A percentile compares a stretch with the other conserved stretches of the same genome.
phyloP scores from a whole-genome alignment of 139 green algal species.

The Yamagishiella unicocca region DNA sequence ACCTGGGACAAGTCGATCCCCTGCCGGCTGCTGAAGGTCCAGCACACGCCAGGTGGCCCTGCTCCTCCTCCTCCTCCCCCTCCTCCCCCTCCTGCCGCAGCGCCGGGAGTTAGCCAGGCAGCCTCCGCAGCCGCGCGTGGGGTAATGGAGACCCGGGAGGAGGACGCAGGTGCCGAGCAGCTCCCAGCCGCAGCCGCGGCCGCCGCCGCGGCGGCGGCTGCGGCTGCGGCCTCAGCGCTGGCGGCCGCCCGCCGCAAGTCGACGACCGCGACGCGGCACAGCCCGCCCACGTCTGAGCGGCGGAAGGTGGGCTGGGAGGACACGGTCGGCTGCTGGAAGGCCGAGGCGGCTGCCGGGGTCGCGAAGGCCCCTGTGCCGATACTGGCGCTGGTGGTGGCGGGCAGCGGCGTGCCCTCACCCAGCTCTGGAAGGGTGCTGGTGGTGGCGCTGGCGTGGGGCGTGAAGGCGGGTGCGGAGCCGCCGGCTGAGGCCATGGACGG shows the following conservation, averaged over 20 bases:
- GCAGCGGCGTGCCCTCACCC: not conserved
- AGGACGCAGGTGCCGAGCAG: too few relatives aligned
- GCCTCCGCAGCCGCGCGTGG: not conserved
- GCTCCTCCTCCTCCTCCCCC: not conserved
- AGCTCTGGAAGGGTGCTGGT: not conserved
- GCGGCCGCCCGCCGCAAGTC: not conserved
- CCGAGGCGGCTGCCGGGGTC: not conserved
- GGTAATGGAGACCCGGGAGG: too few relatives aligned
- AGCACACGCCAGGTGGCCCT: not conserved
- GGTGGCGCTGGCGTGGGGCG: not conserved
- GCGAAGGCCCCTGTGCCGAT: not conserved
- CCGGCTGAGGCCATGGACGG: not conserved
- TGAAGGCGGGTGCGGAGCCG: too few relatives aligned
- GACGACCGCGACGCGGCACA: conserved; percentile 27
- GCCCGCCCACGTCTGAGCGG: not conserved
- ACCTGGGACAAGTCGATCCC: conserved; percentile 22
- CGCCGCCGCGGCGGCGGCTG: not conserved
- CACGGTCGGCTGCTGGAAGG: not conserved
- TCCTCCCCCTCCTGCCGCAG: not conserved
- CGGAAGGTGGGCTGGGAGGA: not conserved
- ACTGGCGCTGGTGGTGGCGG: not conserved
- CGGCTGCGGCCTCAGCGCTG: not conserved
- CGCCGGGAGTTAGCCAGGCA: not conserved
- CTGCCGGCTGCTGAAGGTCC: not conserved
- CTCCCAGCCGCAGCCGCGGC: too few relatives aligned